Evolutionary conservation across 345 rosid species (phyloP), one percentile per base, ranked within the genome.

Genomic region (Barbarea vulgaris): DNA sequence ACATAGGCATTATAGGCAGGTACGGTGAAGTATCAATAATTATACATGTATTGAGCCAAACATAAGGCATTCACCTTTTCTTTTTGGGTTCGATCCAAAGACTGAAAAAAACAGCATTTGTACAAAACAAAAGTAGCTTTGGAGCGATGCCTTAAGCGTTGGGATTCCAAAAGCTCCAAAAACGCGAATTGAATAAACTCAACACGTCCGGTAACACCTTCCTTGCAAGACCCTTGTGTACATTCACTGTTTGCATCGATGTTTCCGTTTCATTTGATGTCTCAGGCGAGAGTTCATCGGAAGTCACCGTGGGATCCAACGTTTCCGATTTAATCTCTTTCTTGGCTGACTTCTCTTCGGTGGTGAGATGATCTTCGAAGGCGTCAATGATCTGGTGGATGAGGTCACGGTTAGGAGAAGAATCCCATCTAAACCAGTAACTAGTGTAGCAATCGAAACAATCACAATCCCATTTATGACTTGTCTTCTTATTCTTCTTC

Each of bases 171-270:
- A 93, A 89, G 34, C 81, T 83, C 96, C 97, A 93, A 66, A 91
- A 81, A 77, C 94, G 96, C 27, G 87, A 91, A 71, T 87, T 88
- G 15, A 93, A 77, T 51, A 91, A 59, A 25, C 93, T 91, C 44
- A 91, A 47, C 79, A 93, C 87, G 86, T 93, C 97, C 94, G 98
- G 96, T 22, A 93, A 81, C 74, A 93, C 88, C 75, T 93, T 93
- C 80, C 98, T 85, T 7, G 84, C 97, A 83, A 93, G 64, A 37
- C 97, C 91, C 84, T 84, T 87, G 79, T 81, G 86, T 34, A 63
- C 70, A 14, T 39, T 73, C 60, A 18, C 31, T 3, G 41, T 25
- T 11, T 44, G 30, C 31, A 10, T 18, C 47, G 59, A 7, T 19
- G 15, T 72, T 8, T 72, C 73, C 3, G 14, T 12, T 12, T 69